Evolutionary conservation across 148 eudicot species (phyloP), one percentile per base, ranked within the genome.

Genomic region (Chenopodium album): DNA sequence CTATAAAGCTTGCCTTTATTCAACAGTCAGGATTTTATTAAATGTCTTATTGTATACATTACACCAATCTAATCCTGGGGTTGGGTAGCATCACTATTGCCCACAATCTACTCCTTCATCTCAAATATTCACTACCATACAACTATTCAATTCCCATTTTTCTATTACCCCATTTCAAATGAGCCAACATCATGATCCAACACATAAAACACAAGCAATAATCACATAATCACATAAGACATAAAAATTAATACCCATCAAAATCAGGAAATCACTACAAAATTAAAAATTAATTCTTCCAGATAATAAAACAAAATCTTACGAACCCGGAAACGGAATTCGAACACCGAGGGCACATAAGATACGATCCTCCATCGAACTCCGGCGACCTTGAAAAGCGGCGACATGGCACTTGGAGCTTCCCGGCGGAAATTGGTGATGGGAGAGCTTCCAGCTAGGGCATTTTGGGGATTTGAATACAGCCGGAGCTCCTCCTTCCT

Each of bases 401-500:
- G 97, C 92, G 56, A 88, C 56, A 72, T 92, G 95, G 28, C 94
- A 94, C 78, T 80, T 87, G 65, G 90, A 78, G 56, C 82, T 82
- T 22, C 85, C 77, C 0, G 85, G 87, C 4, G 75, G 79, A 32
- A 85, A 78, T 16, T 48, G 80, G 80, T 79, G 76, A 73, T 87
- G 84, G 20, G 94, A 83, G 8, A 90, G 91, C 83, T 85, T 89
- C 99, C 99, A 96, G 26, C 93, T 92, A 79, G 97, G 98, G 86
- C 99, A 96, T 85, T 94, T 94, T 19, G 99, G 97, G 76, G 98
- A 96, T 77, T 89, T 86, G 76, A 96, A 92, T 66, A 96, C 98
- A 76, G 98, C 99, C 76, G 95, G 94, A 54, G 99, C 98, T 78
- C 99, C 99, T 68, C 99, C 99, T 79, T 92, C 92, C 56, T 81